Percentiles rank a stretch among this genome's conserved stretches.
Evolutionary conservation across 768 basidiomycete species (phyloP).

Genomic region (Psilocybe subaeruginosa): DNA sequence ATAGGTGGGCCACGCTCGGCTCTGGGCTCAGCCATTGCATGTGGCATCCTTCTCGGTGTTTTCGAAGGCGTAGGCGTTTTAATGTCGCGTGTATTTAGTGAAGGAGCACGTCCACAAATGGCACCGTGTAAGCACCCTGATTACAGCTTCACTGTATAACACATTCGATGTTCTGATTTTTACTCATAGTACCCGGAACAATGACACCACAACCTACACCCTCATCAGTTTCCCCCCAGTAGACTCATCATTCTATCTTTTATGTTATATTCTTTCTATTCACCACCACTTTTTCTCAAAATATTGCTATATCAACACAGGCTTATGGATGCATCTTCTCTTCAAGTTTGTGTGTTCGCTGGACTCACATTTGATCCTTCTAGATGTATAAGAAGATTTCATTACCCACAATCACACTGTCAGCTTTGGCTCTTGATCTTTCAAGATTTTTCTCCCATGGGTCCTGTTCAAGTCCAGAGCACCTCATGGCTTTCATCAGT

Average conservation of each 20-base stretch:
- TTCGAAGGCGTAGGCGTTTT: constrained; percentile 96
- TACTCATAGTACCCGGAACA: constrained; percentile 50
- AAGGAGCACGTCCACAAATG: constrained; percentile 78
- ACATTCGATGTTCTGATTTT: constrained; percentile 2
- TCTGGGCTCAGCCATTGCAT: constrained; percentile 90
- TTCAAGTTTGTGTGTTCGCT: neutral
- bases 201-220: constrained; percentile 54
- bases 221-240: constrained; percentile 45
- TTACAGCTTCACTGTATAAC: constrained; percentile 4
- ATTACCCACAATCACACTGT: constrained; percentile 6
- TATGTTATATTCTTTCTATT: constrained; percentile 23
- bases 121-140: constrained; percentile 63
- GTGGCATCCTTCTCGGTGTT: constrained; percentile 93
- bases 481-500: neutral
- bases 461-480: neutral
- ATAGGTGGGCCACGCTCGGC: constrained; percentile 92
- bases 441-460: neutral
- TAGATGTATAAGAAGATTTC: constrained; percentile 5
- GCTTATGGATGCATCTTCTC: neutral
- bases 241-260: constrained; percentile 42
- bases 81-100: constrained; percentile 85
- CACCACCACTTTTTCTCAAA: constrained; percentile 8
- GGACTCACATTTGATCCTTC: neutral
- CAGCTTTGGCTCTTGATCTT: neutral
- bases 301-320: constrained; percentile 1